phyloP scores from a whole-genome alignment of 2,329 filamentous ascomycete genomes.

The Colletotrichum orbiculare region DNA sequence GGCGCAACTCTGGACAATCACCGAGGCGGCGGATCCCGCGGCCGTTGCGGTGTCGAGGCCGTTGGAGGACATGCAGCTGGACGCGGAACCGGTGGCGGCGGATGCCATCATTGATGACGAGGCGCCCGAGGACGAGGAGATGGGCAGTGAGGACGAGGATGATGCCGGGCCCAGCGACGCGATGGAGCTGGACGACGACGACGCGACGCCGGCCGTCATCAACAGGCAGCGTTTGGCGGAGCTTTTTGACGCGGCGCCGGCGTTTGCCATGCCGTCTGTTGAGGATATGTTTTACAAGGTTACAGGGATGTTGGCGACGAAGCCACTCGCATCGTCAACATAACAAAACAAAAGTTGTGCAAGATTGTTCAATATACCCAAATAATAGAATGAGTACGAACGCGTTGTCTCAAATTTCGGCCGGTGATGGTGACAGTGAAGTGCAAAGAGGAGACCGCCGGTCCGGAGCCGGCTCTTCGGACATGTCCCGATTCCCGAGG shows the following conservation, averaged over 20 bases:
- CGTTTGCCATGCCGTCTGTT: constrained; percentile 76
- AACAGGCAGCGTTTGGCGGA: constrained; percentile 74
- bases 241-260: constrained; percentile 76
- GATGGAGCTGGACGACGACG: constrained; percentile 59
- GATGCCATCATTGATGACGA: constrained; percentile 42
- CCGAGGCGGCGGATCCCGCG: constrained; percentile 67
- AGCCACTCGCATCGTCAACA: constrained; percentile 52
- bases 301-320: constrained; percentile 70
- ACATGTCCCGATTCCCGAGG: not conserved
- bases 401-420: not conserved
- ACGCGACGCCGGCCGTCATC: constrained; percentile 69
- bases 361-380: constrained; percentile 36
- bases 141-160: constrained; percentile 56
- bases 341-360: constrained; percentile 14
- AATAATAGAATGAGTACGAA: constrained; percentile 32
- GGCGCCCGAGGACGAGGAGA: constrained; percentile 52
- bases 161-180: constrained; percentile 50
- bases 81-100: constrained; percentile 39
- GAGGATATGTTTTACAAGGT: constrained; percentile 83
- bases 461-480: not conserved
- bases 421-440: too few relatives aligned
- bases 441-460: too few relatives aligned
- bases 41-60: constrained; percentile 65
- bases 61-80: constrained; percentile 63
- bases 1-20: constrained; percentile 75